A percentile compares a stretch with the other conserved stretches of the same genome.
These are phyloP conservation scores for Chaetomiaceae sp. DNA, from an alignment of 2,329 filamentous ascomycete species.

Conservation along the genomic window DNA sequence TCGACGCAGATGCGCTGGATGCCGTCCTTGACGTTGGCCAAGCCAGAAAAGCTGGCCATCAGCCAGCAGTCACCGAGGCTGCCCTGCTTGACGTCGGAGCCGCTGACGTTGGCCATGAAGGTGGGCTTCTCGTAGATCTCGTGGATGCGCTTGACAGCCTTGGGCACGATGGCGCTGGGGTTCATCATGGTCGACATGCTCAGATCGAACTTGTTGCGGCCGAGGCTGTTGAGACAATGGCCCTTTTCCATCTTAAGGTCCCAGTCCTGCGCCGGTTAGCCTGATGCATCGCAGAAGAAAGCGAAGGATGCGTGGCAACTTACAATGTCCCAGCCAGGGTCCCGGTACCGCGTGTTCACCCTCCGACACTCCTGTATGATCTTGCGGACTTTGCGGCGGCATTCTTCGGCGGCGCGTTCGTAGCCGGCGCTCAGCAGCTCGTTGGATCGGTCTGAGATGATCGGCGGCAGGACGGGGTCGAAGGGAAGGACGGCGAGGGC, in stretches of 20 bases:
- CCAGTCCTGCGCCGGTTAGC: conserved; percentile 46
- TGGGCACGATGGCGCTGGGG: conserved; percentile 53
- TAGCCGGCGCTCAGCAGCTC: conserved; percentile 58
- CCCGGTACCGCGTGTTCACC: conserved; percentile 75
- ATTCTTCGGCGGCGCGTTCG: conserved; percentile 60
- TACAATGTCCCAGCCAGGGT: conserved; percentile 57
- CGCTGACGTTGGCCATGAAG: conserved; percentile 62
- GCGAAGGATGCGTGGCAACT: conserved; percentile 31
- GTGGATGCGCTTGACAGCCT: conserved; percentile 69
- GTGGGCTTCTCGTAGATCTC: conserved; percentile 72
- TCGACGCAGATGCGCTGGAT: conserved; percentile 73
- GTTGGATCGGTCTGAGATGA: conserved; percentile 50
- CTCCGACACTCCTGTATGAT: conserved; percentile 63
- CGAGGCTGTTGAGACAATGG: conserved; percentile 51
- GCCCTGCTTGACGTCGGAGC: conserved; percentile 74
- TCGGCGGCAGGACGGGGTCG: conserved; percentile 52
- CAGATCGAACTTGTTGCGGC: conserved; percentile 49
- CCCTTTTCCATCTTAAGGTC: conserved; percentile 63
- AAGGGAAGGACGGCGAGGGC: conserved; percentile 62
- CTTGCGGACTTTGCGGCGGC: conserved; percentile 56
- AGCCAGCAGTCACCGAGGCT: conserved; percentile 79
- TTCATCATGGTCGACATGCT: conserved; percentile 41
- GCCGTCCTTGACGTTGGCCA: conserved; percentile 67
- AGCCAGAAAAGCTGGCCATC: conserved; percentile 70
- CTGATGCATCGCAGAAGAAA: not conserved